Base-by-base conservation (phyloP, 2,329 filamentous ascomycete genomes). In the Metarhizium anisopliae region DNA sequence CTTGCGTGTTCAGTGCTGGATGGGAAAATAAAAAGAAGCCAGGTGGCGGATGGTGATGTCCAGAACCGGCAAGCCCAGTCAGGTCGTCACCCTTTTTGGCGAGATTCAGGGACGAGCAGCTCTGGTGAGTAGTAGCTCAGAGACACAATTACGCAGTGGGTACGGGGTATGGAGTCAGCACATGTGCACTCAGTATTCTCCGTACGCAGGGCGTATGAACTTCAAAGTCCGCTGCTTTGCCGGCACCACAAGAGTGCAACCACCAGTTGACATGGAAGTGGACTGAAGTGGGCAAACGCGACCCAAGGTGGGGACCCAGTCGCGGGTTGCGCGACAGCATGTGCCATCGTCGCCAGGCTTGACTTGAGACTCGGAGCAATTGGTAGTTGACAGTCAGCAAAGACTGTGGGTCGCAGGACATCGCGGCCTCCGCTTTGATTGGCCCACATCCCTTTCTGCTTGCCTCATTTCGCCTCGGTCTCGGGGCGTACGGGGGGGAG, bases 51-150 rank as follows among this genome's bases (percentile, higher is more conserved):
- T 25, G 43, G 7, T 47, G 50, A 43, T 56, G 54, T 50, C 20
- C 3, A 52, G 25, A 50, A 25, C 25, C 3, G 25, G 25, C 25
- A 25, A 25, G 25, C 25, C 25, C 25, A 35, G 45, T 11, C 36
- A 13, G 45, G 36, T 51, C 50, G 40, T 36, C n/a, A 50, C 50
- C 45, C 54, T 56, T 45, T 40, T 36, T 50, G 51, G 45, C 45
- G 45, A 53, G 50, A 52, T 50, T 49, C 54, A 50, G 50, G 54
- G 8, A 56, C 54, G 18, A 13, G 10, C 32, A 35, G 32, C 7
- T 7, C 32, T 7, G 32, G 32, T 35, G 32, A 11, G 38, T 16
- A 40, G 10, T 16, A 40, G 38, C 38, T 13, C 38, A 40, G 14
- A 40, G 8, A 40, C 8, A 40, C 11, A 40, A 40, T n/a, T 16